A percentile compares a stretch with the other conserved stretches of the same genome.
Conservation (phyloP, 129 eudicot species). For the Smallanthus sonchifolius region DNA sequence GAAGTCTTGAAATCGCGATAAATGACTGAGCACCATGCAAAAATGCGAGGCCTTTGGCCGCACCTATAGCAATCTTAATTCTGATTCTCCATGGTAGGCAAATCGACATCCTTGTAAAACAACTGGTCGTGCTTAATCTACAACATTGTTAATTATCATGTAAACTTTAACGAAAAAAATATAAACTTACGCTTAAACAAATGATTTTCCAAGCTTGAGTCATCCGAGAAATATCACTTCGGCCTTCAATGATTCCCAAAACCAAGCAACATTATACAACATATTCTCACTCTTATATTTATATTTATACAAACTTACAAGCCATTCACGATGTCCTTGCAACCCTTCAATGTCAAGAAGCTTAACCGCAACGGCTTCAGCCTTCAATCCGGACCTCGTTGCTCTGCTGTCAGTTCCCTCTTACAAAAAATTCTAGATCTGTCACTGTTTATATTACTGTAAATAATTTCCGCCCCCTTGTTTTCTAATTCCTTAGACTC, state of each 20-base stretch:
- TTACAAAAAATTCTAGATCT: no score
- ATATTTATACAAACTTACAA: conserved; percentile 45
- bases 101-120: conserved; percentile 55
- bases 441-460: no score
- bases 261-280: not conserved
- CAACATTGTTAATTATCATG: not conserved
- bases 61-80: conserved; percentile 81
- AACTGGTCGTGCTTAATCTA: not conserved
- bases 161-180: not conserved
- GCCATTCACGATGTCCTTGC: conserved; percentile 99
- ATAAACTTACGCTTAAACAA: conserved; percentile 59
- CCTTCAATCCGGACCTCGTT: conserved; percentile 67
- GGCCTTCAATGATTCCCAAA: conserved; percentile 42
- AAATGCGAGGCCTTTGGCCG: conserved; percentile 95
- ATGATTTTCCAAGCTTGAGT: conserved; percentile 92
- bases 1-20: conserved; percentile 97
- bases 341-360: conserved; percentile 96
- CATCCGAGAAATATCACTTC: conserved; percentile 99
- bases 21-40: conserved; percentile 87
- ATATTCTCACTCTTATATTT: not conserved
- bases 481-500: no score
- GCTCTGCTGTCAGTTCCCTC: no score
- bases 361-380: conserved; percentile 96
- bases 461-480: no score
- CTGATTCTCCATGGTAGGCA: conserved; percentile 88